Evolutionary conservation across 495 filamentous ascomycete genomes (phyloP), one percentile per base, ranked within the genome.

Genomic region (Parmelia sp.): DNA sequence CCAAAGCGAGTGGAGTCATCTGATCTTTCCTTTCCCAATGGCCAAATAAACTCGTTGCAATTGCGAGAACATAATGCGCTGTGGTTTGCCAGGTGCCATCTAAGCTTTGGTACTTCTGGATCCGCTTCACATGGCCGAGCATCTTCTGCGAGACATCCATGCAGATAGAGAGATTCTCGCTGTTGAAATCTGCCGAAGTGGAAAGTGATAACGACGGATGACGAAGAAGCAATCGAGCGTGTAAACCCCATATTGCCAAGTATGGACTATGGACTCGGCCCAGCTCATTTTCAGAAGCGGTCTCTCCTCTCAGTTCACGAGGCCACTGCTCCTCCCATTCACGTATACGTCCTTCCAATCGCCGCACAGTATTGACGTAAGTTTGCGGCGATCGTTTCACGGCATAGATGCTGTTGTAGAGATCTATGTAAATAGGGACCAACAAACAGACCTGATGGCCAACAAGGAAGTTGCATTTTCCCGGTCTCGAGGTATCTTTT

Each of bases 81-180:
- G 80, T 74, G 63, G 84, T 86, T 65, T 89, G 87, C 88, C 88
- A 92, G n/a, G 89, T 90, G 17, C 86, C 89, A 67, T 93, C 90
- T n/a, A 91, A 74, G 65, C 86, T 85, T 70, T 85, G 78, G 31
- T 78, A 85, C 70, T 82, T 81, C 57, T 83, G 80, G 33, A 92
- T 71, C 53, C 81, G 76, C 35, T 78, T 75, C 17, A 89, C 80
- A 47, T 82, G 80, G 57, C 78, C 75, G 23, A 93, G 77, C 69
- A 91, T 83, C 60, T 83, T 78, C 66, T 79, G 79, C 42, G 87
- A 82, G 31, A 84, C 79, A 23, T 87, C 84, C 29, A 90, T 83
- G 69, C 87, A 91, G 45, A 86, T 80, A 56, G 82, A 78, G 21
- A 88, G 81, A 70, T 88, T 91, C 55, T 86, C 82, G 45, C 79